Conservation (phyloP, 805 yeast species). For the Ogataea pini region DNA sequence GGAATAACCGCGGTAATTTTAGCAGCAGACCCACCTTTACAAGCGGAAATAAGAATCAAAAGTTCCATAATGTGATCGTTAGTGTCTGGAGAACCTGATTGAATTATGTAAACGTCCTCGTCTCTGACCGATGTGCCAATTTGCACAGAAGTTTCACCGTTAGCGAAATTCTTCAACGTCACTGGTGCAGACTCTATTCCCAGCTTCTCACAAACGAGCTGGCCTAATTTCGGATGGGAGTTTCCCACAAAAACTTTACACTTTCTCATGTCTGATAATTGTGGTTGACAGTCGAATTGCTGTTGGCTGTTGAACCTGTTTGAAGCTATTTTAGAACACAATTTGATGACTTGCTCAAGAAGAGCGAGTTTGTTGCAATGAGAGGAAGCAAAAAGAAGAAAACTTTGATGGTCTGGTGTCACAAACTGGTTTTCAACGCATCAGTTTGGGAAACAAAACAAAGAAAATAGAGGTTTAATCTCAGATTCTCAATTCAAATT, state of each 20-base stretch:
- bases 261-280: constrained; percentile 70
- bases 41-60: constrained; percentile 88
- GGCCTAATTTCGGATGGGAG: constrained; percentile 94
- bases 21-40: constrained; percentile 97
- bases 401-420: background rate
- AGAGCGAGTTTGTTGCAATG: background rate
- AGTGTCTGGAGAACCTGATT: constrained; percentile 81
- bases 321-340: background rate
- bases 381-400: background rate
- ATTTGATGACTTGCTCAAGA: background rate
- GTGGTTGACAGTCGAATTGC: background rate
- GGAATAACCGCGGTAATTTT: constrained; percentile 97
- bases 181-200: constrained; percentile 96
- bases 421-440: background rate
- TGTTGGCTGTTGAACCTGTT: background rate
- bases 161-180: constrained; percentile 86
- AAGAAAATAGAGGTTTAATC: background rate
- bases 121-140: constrained; percentile 94
- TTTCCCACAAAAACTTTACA: constrained; percentile 95
- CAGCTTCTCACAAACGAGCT: constrained; percentile 81
- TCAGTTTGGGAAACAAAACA: background rate
- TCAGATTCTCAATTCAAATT: too few species aligned
- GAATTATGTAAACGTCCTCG: constrained; percentile 93
- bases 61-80: constrained; percentile 97
- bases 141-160: constrained; percentile 96